Percentiles rank a stretch among this genome's conserved stretches.
These are phyloP conservation scores for Plasmodium cynomolgi DNA, from an alignment of 169 alveolate species.

Conservation along the genomic window DNA sequence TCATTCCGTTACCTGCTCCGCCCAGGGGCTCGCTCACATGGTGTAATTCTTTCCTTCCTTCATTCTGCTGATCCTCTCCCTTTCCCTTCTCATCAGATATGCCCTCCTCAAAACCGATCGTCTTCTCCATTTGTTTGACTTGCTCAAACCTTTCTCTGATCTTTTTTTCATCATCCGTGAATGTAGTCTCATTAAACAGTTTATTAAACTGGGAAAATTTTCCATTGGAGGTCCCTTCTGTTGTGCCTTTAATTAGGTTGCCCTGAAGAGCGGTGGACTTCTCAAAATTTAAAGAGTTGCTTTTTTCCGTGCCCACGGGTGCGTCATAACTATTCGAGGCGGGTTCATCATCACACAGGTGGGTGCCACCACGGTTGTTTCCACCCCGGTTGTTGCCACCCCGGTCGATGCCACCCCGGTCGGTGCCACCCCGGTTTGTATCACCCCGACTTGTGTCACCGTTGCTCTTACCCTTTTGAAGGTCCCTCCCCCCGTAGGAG, in stretches of 20 bases:
- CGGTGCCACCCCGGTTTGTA: not conserved
- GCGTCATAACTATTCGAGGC: not conserved
- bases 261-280: not conserved
- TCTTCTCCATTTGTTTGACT: slow-evolving; percentile 27
- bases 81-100: not conserved
- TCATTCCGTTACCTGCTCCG: not conserved
- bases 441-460: not conserved
- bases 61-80: not conserved
- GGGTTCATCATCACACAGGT: not conserved
- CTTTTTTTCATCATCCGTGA: slow-evolving; percentile 17
- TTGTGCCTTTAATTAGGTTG: not conserved
- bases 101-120: not conserved
- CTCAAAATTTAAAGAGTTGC: not conserved
- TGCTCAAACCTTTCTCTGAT: slow-evolving; percentile 50
- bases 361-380: not conserved
- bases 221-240: not conserved
- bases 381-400: no score
- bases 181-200: slow-evolving; percentile 24
- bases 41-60: not conserved
- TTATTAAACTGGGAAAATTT: not conserved
- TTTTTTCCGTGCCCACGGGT: not conserved
- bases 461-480: not conserved
- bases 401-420: not conserved
- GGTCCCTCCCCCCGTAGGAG: not conserved
- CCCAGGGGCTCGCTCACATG: not conserved